These are phyloP conservation scores for Neurospora sp. DNA, from an alignment of 495 filamentous ascomycete species.

Conservation along the genomic window DNA sequence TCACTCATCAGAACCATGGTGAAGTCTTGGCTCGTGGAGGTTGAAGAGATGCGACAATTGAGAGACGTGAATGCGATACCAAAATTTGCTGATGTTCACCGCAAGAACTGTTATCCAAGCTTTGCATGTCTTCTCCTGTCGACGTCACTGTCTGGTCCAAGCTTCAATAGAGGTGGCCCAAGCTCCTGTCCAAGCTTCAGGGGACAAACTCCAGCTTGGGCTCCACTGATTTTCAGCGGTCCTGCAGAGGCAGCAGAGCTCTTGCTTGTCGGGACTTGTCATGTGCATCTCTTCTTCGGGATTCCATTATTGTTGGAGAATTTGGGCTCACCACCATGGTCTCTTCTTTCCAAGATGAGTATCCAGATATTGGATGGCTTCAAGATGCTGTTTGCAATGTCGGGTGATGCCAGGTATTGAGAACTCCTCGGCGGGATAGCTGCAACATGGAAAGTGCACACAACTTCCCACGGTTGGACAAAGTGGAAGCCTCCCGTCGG, in stretches of 20 bases:
- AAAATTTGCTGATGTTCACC: not conserved
- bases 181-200: not conserved
- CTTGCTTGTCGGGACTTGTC: not conserved
- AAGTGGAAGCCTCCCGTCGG: not conserved
- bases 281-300: not conserved
- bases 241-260: not conserved
- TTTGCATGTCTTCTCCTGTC: no score
- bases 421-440: no score
- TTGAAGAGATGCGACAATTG: not conserved
- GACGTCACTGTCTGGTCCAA: not conserved
- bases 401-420: not conserved
- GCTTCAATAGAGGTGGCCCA: not conserved
- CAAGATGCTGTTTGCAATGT: not conserved
- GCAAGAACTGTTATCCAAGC: not conserved
- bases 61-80: not conserved
- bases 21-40: not conserved
- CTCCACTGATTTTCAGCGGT: not conserved
- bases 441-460: not conserved
- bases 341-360: not conserved
- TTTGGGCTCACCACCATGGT: not conserved
- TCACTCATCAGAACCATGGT: not conserved
- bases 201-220: not conserved
- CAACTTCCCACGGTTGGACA: not conserved
- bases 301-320: not conserved
- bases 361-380: not conserved